Percentiles rank a stretch among this genome's conserved stretches.
These are phyloP conservation scores for Ophiostoma ips DNA, from an alignment of 2,329 filamentous ascomycete genomes.

Conservation along the genomic window DNA sequence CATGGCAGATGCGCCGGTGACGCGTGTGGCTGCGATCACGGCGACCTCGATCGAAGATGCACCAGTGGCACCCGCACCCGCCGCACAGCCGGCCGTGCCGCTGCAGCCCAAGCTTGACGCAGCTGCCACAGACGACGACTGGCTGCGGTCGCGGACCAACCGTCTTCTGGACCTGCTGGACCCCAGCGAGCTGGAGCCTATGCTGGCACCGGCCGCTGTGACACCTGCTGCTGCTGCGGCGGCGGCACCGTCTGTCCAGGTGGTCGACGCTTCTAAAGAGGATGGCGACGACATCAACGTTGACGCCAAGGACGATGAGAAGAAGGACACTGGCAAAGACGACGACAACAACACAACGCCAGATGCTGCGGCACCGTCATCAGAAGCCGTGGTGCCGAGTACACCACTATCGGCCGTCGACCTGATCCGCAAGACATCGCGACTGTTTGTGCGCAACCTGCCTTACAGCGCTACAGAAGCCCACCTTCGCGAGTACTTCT, in stretches of 20 bases:
- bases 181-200: constrained; percentile 40
- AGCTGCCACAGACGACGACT: constrained; percentile 63
- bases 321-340: constrained; percentile 13
- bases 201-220: constrained; percentile 7
- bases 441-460: constrained; percentile 81
- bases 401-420: constrained; percentile 34
- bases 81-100: neutral
- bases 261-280: neutral
- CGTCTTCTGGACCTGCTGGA: constrained; percentile 74
- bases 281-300: constrained; percentile 3
- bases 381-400: neutral
- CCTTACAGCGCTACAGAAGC: constrained; percentile 67
- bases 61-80: neutral
- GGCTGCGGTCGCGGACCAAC: constrained; percentile 81
- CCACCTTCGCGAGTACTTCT: constrained; percentile 61
- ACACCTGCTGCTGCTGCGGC: constrained; percentile 4
- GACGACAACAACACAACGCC: neutral
- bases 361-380: neutral
- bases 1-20: neutral
- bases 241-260: neutral
- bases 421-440: constrained; percentile 55
- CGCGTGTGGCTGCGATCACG: constrained; percentile 9
- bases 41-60: constrained; percentile 10
- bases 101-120: constrained; percentile 6
- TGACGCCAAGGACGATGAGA: constrained; percentile 11